phyloP scores from a whole-genome alignment of 345 rosid genomes.

The Populus ilicifolia region DNA sequence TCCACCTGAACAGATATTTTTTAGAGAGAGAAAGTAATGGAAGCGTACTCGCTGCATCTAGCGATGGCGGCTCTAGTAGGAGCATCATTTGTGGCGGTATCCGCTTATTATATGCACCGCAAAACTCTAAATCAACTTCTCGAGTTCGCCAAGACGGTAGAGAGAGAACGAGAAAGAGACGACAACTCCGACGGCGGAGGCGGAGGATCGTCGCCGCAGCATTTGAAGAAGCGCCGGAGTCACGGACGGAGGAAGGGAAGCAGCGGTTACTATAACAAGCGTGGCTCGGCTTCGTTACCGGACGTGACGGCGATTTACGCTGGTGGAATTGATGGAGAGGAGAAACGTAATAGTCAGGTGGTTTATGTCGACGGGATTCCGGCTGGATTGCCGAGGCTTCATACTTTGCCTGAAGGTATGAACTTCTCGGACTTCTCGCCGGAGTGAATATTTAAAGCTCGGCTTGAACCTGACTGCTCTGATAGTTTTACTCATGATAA shows the following conservation, averaged over 20 bases:
- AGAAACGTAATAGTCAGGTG: slow-evolving; percentile 61
- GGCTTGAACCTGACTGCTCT: slow-evolving; percentile 14
- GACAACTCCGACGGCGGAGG: slow-evolving; percentile 46
- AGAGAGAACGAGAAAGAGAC: slow-evolving; percentile 44
- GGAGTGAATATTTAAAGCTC: slow-evolving; percentile 16
- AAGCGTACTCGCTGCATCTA: slow-evolving; percentile 65
- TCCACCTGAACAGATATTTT: not conserved
- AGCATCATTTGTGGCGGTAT: slow-evolving; percentile 89
- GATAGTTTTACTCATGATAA: not conserved
- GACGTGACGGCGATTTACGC: slow-evolving; percentile 62
- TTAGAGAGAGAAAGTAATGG: slow-evolving; percentile 38
- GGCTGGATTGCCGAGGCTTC: slow-evolving; percentile 75
- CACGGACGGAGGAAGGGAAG: slow-evolving; percentile 44
- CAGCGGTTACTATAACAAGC: slow-evolving; percentile 46
- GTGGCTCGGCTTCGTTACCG: slow-evolving; percentile 66
- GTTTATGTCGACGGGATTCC: slow-evolving; percentile 66
- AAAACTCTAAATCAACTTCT: slow-evolving; percentile 86
- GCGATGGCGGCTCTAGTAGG: slow-evolving; percentile 98
- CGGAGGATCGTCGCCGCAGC: slow-evolving; percentile 34
- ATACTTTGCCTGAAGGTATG: slow-evolving; percentile 78
- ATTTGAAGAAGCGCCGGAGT: slow-evolving; percentile 40
- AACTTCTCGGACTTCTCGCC: slow-evolving; percentile 13
- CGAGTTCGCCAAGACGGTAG: slow-evolving; percentile 79
- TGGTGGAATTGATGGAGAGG: slow-evolving; percentile 47
- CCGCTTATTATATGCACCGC: slow-evolving; percentile 87